phyloP scores from a whole-genome alignment of 305 asterid species.

The Nicotiana rustica region DNA sequence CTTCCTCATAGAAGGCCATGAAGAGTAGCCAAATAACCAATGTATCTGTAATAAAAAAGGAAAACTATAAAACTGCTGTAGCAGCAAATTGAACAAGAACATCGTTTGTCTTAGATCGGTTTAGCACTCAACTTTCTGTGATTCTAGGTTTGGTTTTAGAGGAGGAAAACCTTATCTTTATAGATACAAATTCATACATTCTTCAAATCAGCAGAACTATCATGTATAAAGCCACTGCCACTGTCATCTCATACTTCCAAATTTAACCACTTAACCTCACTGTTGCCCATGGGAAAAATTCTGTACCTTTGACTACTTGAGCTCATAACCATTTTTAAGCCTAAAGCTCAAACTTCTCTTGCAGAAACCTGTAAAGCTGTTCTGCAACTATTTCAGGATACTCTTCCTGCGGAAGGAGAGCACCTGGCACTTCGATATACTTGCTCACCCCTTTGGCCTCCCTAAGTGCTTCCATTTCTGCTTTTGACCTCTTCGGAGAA shows the following conservation, averaged over 20 bases:
- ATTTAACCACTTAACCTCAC: conserved; percentile 30
- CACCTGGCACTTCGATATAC: conserved; percentile 80
- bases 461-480: conserved; percentile 93
- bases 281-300: conserved; percentile 1
- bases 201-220: not conserved
- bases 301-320: conserved; percentile 26
- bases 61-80: not conserved
- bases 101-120: not conserved
- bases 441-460: conserved; percentile 80
- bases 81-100: conserved; percentile 1
- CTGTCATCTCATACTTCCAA: conserved; percentile 10
- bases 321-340: conserved; percentile 37
- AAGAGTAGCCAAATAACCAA: not conserved
- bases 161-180: not conserved
- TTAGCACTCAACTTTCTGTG: not conserved
- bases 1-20: not conserved
- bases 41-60: not conserved
- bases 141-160: conserved; percentile 1
- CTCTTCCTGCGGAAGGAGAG: conserved; percentile 96
- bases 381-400: conserved; percentile 80
- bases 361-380: conserved; percentile 71
- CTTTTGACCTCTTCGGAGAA: conserved; percentile 90
- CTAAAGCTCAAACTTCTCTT: conserved; percentile 53
- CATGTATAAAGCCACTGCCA: conserved; percentile 3
- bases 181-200: not conserved